Percentiles rank a stretch among this genome's conserved stretches.
These are phyloP conservation scores for Talaromyces sp. DNA, from an alignment of 2,329 filamentous ascomycete species.

Conservation along the genomic window DNA sequence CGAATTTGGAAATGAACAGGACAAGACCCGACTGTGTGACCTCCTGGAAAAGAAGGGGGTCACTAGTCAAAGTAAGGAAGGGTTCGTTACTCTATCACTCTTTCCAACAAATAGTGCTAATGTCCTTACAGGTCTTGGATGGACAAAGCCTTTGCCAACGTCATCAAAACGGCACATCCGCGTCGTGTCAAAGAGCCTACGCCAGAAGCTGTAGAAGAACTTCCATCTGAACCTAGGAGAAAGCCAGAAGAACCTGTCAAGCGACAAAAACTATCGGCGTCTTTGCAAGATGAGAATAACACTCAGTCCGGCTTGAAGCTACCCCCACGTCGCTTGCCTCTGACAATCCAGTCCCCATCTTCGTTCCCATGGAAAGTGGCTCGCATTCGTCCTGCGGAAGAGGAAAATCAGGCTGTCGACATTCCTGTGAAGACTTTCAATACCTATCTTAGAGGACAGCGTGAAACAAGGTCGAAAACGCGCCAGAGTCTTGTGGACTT, in stretches of 20 bases:
- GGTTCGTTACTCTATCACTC: slow-evolving; percentile 17
- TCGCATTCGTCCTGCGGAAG: neutral
- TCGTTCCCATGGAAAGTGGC: slow-evolving; percentile 8
- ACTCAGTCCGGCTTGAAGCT: slow-evolving; percentile 9
- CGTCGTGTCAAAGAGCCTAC: slow-evolving; percentile 13
- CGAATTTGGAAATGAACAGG: slow-evolving; percentile 19
- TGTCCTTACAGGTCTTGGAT: slow-evolving; percentile 24
- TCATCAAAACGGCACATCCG: slow-evolving; percentile 8
- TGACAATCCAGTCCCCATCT: neutral
- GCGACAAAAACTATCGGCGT: slow-evolving; percentile 25
- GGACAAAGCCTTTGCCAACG: slow-evolving; percentile 23
- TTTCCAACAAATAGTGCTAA: slow-evolving; percentile 7
- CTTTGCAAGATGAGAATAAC: slow-evolving; percentile 19
- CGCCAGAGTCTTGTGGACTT: slow-evolving; percentile 14
- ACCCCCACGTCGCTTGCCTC: slow-evolving; percentile 7
- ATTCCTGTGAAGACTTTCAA: slow-evolving; percentile 26
- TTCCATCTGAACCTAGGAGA: slow-evolving; percentile 3
- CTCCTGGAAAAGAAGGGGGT: slow-evolving; percentile 11
- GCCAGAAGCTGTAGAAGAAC: neutral
- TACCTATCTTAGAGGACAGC: neutral
- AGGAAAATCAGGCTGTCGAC: slow-evolving; percentile 12
- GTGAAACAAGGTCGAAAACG: slow-evolving; percentile 26
- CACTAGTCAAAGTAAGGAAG: slow-evolving; percentile 15
- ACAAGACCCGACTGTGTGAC: slow-evolving; percentile 17
- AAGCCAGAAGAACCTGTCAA: slow-evolving; percentile 13